These are phyloP conservation scores for Lasiosphaeria miniovina DNA, from an alignment of 495 filamentous ascomycete genomes.

Conservation along the genomic window DNA sequence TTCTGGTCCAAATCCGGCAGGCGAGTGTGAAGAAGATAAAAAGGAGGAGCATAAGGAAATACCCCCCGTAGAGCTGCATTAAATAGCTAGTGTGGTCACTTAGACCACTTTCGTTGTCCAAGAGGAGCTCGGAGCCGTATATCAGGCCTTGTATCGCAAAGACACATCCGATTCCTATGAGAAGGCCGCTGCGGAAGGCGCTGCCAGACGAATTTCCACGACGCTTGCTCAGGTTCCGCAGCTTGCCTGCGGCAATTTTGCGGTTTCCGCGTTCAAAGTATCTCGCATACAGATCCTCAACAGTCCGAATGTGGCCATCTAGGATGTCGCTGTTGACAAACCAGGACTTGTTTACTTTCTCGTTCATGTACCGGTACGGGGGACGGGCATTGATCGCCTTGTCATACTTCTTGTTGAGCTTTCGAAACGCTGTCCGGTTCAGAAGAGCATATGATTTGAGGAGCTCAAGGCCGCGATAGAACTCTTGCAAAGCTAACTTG, in stretches of 20 bases:
- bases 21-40: conserved; percentile 74
- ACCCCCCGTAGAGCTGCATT: conserved; percentile 81
- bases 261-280: conserved; percentile 90
- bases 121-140: conserved; percentile 55
- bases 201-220: conserved; percentile 67
- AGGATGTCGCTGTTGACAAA: conserved; percentile 83
- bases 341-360: conserved; percentile 84
- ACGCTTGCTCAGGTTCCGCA: conserved; percentile 64
- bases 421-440: conserved; percentile 89
- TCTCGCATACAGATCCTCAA: conserved; percentile 87
- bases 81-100: conserved; percentile 66
- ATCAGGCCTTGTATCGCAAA: conserved; percentile 74
- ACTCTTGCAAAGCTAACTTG: conserved; percentile 86
- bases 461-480: conserved; percentile 86
- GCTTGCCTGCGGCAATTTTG: conserved; percentile 83
- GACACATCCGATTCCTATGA: conserved; percentile 68
- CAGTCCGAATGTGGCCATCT: conserved; percentile 69
- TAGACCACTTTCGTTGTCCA: conserved; percentile 47
- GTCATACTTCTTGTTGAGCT: conserved; percentile 99
- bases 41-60: conserved; percentile 72
- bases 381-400: conserved; percentile 78
- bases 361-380: conserved; percentile 79
- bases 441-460: conserved; percentile 85
- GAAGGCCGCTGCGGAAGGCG: conserved; percentile 76
- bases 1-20: conserved; percentile 73